Evolutionary conservation across 148 eudicot species (phyloP), one percentile per base, ranked within the genome.

Genomic region (Camellia japonica): DNA sequence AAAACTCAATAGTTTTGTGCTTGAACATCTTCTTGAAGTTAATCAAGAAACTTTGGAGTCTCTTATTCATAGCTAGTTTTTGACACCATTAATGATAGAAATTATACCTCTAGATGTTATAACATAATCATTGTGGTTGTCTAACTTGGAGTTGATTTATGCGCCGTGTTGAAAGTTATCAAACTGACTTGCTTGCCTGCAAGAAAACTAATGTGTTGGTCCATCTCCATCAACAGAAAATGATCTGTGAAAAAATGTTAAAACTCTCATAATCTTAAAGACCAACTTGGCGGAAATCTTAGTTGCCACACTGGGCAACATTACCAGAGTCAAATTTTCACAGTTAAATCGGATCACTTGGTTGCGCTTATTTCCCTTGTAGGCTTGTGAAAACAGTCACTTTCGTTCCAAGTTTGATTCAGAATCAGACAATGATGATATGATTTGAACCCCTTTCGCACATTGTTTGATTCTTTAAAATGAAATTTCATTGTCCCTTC

Each of bases 401-500:
- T 62, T 76, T 76, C 69, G 47, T 63, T 46, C 42, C 13, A 44
- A 43, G 62, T 64, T 13, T 5, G 10, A 6, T 19, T 76, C 56
- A 20, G 58, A 55, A 19, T 76, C 56, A 20, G 76, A 76, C 44
- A 47, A 30, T 14, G 30, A 76, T 76, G 19, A 47, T 14, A 7
- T 76, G 18, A 62, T 76, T 44, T 20, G 58, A 47, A 76, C 44
- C 54, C 47, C 14, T 6, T 43, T 16, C 6, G 18, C 67, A 59
- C 78, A 18, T 75, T 60, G 52, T 11, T 44, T n/a, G 63, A 73
- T 46, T 61, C 68, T 43, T 41, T 3, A 58, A 14, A 44, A 8
- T 47, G 44, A 63, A 63, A 6, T 55, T 55, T 61, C 79, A 44
- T 76, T 47, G 13, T 76, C 70, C 59, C 10, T 6, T 75, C 41